Base-by-base conservation (phyloP, 768 basidiomycete species). In the Phylloporus rhodoxanthus region DNA sequence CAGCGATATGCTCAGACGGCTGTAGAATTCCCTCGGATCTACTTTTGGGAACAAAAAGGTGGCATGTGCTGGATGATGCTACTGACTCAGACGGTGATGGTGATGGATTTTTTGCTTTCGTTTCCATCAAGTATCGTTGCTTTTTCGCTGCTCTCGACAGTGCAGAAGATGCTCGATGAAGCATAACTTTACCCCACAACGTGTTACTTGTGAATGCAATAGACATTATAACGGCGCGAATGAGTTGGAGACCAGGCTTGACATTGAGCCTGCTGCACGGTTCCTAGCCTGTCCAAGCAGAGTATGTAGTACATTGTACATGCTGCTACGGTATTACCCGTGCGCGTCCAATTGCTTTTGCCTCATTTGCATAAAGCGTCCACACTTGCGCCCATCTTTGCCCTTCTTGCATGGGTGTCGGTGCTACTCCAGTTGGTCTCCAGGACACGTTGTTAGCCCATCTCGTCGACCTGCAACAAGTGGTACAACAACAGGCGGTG, bases 401-500 rank as follows among this genome's bases (percentile, higher is more conserved):
- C 15, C 39, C 10, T 14, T 20, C 48, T n/a, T 58, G 57, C 43
- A 86, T 87, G 83, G 80, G 69, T 61, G 79, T 61, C 53, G 81
- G 77, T 57, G 70, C 70, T 53, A 70, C 70, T 53, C 47, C 45
- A 10, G 65, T 54, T 48, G 57, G 66, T 34, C 48, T 50, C 2
- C 47, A 30, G 36, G 56, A 56, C 23, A 63, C 69, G 26, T 74
- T 72, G 29, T 79, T 77, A 56, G 67, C 63, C 7, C 80, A 81
- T 56, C 72, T 85, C 49, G 54, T 85, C 50, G 79, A 87, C 67
- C 83, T 82, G 11, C 77, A 64, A 50, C 72, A 85, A 73, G 61
- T 88, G 86, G 86, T 85, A 84, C 68, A 87, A 82, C 70, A 87
- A 88, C 73, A 77, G 65, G 66, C 74, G 85, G 82, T 82, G 57